A percentile compares a stretch with the other conserved stretches of the same genome.
Conservation (phyloP, 345 rosid species). For the Murraya koenigii region DNA sequence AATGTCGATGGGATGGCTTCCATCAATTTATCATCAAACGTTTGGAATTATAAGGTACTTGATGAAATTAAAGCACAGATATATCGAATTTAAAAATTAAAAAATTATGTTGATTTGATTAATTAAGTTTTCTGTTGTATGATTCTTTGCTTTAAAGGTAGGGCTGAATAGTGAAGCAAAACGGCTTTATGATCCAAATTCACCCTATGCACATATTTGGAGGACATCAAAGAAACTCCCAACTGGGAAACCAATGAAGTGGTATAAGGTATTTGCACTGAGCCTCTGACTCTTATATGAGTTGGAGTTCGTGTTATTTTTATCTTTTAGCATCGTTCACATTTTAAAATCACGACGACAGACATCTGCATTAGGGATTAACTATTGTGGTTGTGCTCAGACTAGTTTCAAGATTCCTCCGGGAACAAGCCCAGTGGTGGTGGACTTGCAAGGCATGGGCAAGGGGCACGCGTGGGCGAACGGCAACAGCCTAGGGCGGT, state of each 20-base stretch:
- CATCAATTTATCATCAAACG: conserved; percentile 13
- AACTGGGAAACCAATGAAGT: conserved; percentile 31
- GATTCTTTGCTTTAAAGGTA: neutral
- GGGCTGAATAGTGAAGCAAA: conserved; percentile 30
- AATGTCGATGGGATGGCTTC: neutral
- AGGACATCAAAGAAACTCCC: neutral
- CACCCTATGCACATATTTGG: neutral
- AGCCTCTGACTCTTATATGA: too few relatives aligned
- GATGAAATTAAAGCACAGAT: neutral
- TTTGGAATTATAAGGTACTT: conserved; percentile 23
- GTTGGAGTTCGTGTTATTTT: too few relatives aligned
- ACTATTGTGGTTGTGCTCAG: conserved; percentile 12
- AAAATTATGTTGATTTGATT: neutral
- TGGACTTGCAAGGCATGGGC: conserved; percentile 47
- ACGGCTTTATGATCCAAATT: conserved; percentile 7
- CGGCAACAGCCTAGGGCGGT: conserved; percentile 43
- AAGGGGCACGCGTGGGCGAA: conserved; percentile 53
- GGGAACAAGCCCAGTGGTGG: conserved; percentile 37
- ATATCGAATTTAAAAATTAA: too few relatives aligned
- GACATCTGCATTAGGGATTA: too few relatives aligned
- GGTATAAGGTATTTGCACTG: conserved; percentile 36
- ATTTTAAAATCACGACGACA: too few relatives aligned
- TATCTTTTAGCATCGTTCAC: too few relatives aligned
- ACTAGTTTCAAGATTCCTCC: conserved; percentile 33
- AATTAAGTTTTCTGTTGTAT: too few relatives aligned